Evolutionary conservation across 495 filamentous ascomycete genomes (phyloP), one percentile per base, ranked within the genome.

Genomic region (Hypoxylon trugodes): DNA sequence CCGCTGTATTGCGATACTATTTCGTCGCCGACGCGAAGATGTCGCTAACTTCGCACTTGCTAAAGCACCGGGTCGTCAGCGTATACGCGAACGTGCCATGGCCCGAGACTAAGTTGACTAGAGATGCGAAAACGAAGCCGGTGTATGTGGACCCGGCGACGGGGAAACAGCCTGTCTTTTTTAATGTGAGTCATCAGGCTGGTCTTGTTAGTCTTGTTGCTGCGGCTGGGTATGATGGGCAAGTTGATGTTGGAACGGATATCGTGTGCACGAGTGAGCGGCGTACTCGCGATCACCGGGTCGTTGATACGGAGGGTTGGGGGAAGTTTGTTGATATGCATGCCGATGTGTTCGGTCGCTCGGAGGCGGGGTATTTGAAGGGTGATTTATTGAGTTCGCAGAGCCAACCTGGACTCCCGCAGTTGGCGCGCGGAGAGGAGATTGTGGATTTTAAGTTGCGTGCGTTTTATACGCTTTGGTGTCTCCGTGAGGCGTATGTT

Each of bases 151-250:
- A 77, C 53, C 52, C 69, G 0, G 65, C 51, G 6, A 62, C 74
- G 15, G 63, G 66, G 12, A 15, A 46, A 12, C 46, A 72, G 47
- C 73, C 75, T 19, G 79, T 94, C 13, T 83, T 89, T 52, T 96
- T 97, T 82, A 97, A 97, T 71, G 89, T 96, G 51, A 90, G 86
- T 49, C 93, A 97, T 70, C 93, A 96, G 72, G 89, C 88, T 10
- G 90, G 90, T 0, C 74, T 96, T 8, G 91, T 94, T 7, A 82
- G 84, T 4, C 73, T 81, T 7, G 75, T 79, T n/a, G 79, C 78
- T 18, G 72, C 77, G 8, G 65, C 69, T 22, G 66, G 65, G 59
- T 81, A 73, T 54, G 71, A 46, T 36, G 53, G 56, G 33, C 28
- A 45, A 37, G 68, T 75, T n/a, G 58, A 82, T 15, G 71, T 90